These are phyloP conservation scores for Ajuga reptans DNA, from an alignment of 305 asterid species.

Conservation along the genomic window DNA sequence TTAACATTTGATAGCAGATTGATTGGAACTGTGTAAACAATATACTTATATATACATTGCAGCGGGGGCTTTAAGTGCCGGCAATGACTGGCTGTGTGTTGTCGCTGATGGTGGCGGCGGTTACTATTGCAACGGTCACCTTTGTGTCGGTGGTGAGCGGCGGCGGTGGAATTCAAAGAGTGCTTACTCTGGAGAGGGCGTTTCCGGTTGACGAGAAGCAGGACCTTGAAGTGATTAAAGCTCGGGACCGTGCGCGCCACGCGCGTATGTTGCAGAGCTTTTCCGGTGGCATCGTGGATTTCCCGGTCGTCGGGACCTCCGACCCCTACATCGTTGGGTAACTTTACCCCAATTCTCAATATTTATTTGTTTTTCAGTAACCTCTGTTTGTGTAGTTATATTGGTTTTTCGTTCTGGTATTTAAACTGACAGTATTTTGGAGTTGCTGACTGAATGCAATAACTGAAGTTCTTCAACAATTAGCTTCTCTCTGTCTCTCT, in stretches of 20 bases:
- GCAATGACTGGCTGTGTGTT: constrained; percentile 38
- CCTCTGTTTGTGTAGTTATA: not conserved
- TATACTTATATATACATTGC: not conserved
- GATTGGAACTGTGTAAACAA: not conserved
- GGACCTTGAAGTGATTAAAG: constrained; percentile 56
- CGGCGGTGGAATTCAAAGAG: constrained; percentile 32
- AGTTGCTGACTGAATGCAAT: not conserved
- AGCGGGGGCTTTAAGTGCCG: constrained; percentile 22
- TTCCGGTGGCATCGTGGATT: constrained; percentile 68
- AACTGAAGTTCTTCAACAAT: not conserved
- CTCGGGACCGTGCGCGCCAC: constrained; percentile 82
- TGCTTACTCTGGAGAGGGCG: constrained; percentile 55
- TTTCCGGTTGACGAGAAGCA: constrained; percentile 47
- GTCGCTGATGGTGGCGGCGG: constrained; percentile 20
- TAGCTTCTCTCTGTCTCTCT: no score
- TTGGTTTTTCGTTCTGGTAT: not conserved
- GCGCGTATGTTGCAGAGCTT: constrained; percentile 67
- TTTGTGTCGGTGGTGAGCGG: constrained; percentile 31
- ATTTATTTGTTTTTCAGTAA: not conserved
- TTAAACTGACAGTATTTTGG: not conserved
- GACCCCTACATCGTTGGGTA: constrained; percentile 85
- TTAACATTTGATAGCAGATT: constrained; percentile 13
- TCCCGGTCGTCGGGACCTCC: constrained; percentile 59
- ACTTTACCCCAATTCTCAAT: not conserved
- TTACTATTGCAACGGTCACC: constrained; percentile 24